Conservation (phyloP, 2,329 filamentous ascomycete genomes). For the Daldinia sp. region DNA sequence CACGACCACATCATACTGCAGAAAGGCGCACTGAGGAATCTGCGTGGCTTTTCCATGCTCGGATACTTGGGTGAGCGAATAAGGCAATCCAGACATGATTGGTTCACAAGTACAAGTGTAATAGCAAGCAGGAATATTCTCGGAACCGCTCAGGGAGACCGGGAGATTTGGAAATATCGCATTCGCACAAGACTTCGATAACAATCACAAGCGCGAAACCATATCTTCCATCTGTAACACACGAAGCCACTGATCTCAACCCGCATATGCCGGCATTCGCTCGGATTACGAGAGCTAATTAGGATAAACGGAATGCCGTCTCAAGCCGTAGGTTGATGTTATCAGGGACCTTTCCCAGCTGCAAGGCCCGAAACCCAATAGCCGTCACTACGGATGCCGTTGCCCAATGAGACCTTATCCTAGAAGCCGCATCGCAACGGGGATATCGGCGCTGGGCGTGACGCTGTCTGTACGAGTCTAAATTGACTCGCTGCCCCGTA, state of each 20-base stretch:
- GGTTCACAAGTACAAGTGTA: not conserved
- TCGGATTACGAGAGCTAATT: not conserved
- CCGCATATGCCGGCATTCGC: slow-evolving; percentile 20
- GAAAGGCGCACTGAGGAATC: not conserved
- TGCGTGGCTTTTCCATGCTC: not conserved
- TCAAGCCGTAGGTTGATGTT: slow-evolving; percentile 19
- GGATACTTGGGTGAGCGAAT: not conserved
- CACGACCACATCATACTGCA: not conserved
- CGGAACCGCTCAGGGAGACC: not conserved
- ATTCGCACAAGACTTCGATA: not conserved
- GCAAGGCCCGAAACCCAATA: slow-evolving; percentile 21
- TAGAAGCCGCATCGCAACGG: slow-evolving; percentile 20
- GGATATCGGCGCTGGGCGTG: slow-evolving; percentile 12
- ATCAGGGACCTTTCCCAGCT: slow-evolving; percentile 6
- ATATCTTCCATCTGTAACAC: slow-evolving; percentile 5
- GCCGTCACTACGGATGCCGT: slow-evolving; percentile 17
- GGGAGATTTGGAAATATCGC: no score
- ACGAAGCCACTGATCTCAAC: slow-evolving; percentile 11
- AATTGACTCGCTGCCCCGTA: slow-evolving; percentile 16
- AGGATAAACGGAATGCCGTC: slow-evolving; percentile 20
- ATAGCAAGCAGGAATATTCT: slow-evolving; percentile 5
- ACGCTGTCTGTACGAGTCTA: slow-evolving; percentile 17
- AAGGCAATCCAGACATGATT: not conserved
- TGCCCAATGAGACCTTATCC: slow-evolving; percentile 25
- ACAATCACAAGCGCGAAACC: not conserved